phyloP scores from a whole-genome alignment of 192 early-diverging fungal genomes.

The Entomortierella parvispora region DNA sequence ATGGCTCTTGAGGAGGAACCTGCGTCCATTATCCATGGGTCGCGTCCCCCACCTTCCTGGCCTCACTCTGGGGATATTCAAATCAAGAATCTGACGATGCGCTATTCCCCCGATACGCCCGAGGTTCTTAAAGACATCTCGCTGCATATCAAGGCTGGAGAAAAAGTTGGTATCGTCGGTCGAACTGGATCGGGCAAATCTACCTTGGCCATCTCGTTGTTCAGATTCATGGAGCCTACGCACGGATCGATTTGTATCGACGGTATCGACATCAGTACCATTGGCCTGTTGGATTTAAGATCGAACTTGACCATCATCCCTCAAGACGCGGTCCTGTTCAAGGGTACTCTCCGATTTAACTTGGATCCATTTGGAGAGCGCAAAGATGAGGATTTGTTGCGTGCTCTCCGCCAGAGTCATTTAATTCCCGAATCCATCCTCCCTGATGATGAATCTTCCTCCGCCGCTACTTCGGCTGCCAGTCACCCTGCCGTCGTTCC shows the following conservation, averaged over 20 bases:
- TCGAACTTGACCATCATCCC: constrained; percentile 82
- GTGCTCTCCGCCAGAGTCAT: constrained; percentile 73
- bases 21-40: constrained; percentile 54
- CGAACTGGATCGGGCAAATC: no score
- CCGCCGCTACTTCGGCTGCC: no score
- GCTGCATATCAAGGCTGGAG: constrained; percentile 62
- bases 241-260: constrained; percentile 78
- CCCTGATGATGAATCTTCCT: background rate
- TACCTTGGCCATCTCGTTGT: constrained; percentile 78
- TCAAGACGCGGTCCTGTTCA: constrained; percentile 65
- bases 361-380: constrained; percentile 85
- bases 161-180: constrained; percentile 65
- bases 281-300: constrained; percentile 79
- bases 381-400: constrained; percentile 75
- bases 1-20: constrained; percentile 79
- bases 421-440: constrained; percentile 39
- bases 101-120: constrained; percentile 70
- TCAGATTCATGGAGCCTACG: constrained; percentile 75
- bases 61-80: constrained; percentile 73
- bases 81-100: constrained; percentile 71
- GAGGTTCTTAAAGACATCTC: constrained; percentile 78
- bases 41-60: constrained; percentile 65
- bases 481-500: no score
- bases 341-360: constrained; percentile 72
- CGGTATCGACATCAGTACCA: constrained; percentile 69